phyloP scores from a whole-genome alignment of 495 filamentous ascomycete species.

The Achaetomiella virescens region DNA sequence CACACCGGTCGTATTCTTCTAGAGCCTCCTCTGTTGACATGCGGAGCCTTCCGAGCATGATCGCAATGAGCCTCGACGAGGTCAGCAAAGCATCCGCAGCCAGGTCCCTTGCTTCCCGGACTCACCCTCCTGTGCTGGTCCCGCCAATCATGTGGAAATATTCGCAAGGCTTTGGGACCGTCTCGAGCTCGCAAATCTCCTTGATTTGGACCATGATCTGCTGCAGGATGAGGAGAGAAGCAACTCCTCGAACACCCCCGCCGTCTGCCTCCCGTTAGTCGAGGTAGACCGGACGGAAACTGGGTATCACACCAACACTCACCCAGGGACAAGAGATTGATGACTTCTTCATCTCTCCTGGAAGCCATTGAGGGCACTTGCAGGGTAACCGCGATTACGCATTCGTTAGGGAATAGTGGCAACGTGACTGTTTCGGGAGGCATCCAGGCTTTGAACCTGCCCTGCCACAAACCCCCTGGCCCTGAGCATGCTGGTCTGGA shows the following conservation, averaged over 20 bases:
- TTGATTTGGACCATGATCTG: conserved; percentile 31
- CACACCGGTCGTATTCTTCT: conserved; percentile 20
- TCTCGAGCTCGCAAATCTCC: conserved; percentile 2
- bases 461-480: no score
- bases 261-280: conserved; percentile 22
- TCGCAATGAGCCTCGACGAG: conserved; percentile 25
- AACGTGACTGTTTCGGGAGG: no score
- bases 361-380: no score
- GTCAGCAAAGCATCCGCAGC: neutral
- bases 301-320: neutral
- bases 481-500: no score
- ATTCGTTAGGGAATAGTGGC: no score
- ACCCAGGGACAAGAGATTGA: conserved; percentile 20
- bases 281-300: neutral
- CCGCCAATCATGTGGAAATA: conserved; percentile 36
- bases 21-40: conserved; percentile 29
- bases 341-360: neutral
- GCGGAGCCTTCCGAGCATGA: conserved; percentile 32
- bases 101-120: neutral
- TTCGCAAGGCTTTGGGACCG: conserved; percentile 31
- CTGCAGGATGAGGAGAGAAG: conserved; percentile 30
- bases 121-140: conserved; percentile 36
- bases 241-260: conserved; percentile 32
- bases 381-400: no score
- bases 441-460: no score